phyloP scores from a whole-genome alignment of 495 filamentous ascomycete species.

The Geopyxis carbonaria region DNA sequence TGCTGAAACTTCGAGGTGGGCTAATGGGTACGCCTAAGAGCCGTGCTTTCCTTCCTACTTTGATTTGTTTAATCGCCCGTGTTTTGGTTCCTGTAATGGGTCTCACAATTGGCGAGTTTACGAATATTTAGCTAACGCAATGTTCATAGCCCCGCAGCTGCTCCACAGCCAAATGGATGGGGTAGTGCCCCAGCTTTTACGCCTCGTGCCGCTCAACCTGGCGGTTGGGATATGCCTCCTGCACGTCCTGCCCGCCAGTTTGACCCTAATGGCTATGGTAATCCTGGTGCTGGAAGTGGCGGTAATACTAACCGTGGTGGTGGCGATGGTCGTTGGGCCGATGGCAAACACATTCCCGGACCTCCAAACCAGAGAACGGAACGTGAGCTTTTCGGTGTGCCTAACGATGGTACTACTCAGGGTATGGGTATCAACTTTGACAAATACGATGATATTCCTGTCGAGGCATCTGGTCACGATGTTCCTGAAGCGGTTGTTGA shows the following conservation, averaged over 20 bases:
- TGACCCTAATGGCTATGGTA: slow-evolving; percentile 17
- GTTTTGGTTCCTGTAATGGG: too few relatives aligned
- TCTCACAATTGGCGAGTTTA: too few relatives aligned
- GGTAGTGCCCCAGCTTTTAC: slow-evolving; percentile 57
- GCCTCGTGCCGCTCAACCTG: slow-evolving; percentile 28
- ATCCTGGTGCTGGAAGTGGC: slow-evolving; percentile 16
- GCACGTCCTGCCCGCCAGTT: slow-evolving; percentile 19
- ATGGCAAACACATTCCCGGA: slow-evolving; percentile 89
- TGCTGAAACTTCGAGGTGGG: slow-evolving; percentile 22
- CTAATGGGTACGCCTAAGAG: slow-evolving; percentile 32
- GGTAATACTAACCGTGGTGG: slow-evolving; percentile 38
- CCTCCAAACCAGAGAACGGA: slow-evolving; percentile 74
- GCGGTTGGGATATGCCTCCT: slow-evolving; percentile 21
- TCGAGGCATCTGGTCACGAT: slow-evolving; percentile 86
- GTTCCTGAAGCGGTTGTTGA: slow-evolving; percentile 78
- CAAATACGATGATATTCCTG: slow-evolving; percentile 98
- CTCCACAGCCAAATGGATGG: slow-evolving; percentile 33
- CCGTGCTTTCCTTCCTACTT: slow-evolving; percentile 4
- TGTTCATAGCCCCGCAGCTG: slow-evolving; percentile 47
- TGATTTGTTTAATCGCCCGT: neutral
- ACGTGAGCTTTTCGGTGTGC: slow-evolving; percentile 85
- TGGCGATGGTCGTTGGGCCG: slow-evolving; percentile 87
- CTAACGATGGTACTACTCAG: slow-evolving; percentile 87
- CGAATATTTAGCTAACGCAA: too few relatives aligned
- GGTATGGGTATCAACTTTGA: slow-evolving; percentile 98